Conservation (phyloP, 495 filamentous ascomycete genomes). For the Penicillium taxi region DNA sequence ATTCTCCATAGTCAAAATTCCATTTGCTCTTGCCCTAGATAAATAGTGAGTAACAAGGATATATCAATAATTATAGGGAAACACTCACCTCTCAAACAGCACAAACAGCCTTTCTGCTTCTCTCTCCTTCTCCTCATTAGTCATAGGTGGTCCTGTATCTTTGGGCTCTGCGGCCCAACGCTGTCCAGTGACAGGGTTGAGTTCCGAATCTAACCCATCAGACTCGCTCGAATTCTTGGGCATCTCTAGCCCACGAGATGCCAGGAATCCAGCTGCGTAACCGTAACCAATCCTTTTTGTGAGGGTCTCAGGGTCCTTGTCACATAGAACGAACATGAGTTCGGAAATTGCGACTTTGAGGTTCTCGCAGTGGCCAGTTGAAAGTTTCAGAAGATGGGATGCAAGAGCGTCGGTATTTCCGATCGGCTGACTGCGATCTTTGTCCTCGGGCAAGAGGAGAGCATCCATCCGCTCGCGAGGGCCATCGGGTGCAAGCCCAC, state of each 20-base stretch:
- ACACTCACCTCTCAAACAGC: conserved; percentile 75
- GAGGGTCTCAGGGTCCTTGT: conserved; percentile 61
- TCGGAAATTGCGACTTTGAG: conserved; percentile 68
- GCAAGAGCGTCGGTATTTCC: conserved; percentile 68
- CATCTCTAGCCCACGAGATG: conserved; percentile 69
- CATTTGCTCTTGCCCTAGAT: conserved; percentile 67
- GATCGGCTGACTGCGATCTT: conserved; percentile 69
- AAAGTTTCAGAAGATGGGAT: conserved; percentile 71
- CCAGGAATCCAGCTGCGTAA: conserved; percentile 81
- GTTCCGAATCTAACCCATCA: conserved; percentile 26
- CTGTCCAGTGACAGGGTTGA: conserved; percentile 93
- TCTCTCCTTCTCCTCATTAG: conserved; percentile 79
- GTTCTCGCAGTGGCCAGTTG: conserved; percentile 62
- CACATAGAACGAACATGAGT: conserved; percentile 80
- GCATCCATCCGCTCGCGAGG: conserved; percentile 55
- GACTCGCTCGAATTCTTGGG: conserved; percentile 59
- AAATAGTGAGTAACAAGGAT: neutral
- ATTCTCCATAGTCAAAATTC: conserved; percentile 76
- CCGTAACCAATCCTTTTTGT: conserved; percentile 85
- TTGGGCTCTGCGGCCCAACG: conserved; percentile 58
- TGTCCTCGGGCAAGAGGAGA: conserved; percentile 67
- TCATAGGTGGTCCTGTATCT: conserved; percentile 62
- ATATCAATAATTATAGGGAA: neutral
- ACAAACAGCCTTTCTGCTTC: conserved; percentile 93
- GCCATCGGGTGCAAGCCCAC: conserved; percentile 60